These are phyloP conservation scores for Fraxinus sp. DNA, from an alignment of 305 asterid genomes.

Conservation along the genomic window DNA sequence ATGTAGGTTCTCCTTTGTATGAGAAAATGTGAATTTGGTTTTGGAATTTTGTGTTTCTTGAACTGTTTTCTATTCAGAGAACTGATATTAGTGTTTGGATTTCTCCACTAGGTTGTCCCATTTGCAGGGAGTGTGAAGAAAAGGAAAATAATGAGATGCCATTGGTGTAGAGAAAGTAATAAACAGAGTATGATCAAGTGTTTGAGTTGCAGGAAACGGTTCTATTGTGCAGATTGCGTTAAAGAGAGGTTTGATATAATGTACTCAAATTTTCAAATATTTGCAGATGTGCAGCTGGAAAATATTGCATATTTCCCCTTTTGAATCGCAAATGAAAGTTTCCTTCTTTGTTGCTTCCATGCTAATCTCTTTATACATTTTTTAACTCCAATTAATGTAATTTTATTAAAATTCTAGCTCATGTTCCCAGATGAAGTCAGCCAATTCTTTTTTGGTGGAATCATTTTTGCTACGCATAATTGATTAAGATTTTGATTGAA, in stretches of 20 bases:
- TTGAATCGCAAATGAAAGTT: not conserved
- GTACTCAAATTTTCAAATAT: conserved; percentile 10
- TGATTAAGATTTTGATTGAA: conserved; percentile 12
- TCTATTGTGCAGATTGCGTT: conserved; percentile 70
- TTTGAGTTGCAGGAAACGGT: conserved; percentile 69
- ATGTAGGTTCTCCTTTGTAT: not conserved
- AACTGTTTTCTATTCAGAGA: not conserved
- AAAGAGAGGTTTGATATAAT: conserved; percentile 58
- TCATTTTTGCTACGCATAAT: not conserved
- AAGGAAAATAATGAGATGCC: conserved; percentile 64
- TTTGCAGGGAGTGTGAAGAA: conserved; percentile 53
- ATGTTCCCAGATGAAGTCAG: not conserved
- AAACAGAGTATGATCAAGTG: conserved; percentile 60
- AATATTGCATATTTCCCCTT: not conserved
- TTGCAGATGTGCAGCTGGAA: not conserved
- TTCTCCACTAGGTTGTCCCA: conserved; percentile 61
- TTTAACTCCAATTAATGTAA: not conserved
- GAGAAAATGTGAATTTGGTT: not conserved
- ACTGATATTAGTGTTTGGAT: not conserved
- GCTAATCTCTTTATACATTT: not conserved
- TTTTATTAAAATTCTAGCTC: not conserved
- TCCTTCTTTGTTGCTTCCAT: conserved; percentile 15
- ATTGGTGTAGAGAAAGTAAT: conserved; percentile 76
- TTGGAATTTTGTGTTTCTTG: conserved; percentile 1
- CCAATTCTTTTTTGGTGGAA: not conserved